Conservation (phyloP, 2,329 filamentous ascomycete genomes). For the Claviceps monticola region DNA sequence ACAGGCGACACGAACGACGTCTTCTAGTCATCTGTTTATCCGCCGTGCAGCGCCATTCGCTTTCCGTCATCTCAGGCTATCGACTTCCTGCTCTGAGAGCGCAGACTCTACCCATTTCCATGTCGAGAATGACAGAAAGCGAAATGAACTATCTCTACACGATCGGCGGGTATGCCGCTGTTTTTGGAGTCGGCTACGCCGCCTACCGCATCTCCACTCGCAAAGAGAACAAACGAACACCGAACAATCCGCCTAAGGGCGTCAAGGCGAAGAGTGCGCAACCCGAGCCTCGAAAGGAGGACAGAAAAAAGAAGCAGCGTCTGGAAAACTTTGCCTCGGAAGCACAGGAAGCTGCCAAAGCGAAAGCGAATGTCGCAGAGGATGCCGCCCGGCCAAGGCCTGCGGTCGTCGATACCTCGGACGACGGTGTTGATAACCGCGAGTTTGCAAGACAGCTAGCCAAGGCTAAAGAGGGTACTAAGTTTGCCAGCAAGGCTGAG, state of each 20-base stretch:
- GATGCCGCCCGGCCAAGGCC: conserved; percentile 1
- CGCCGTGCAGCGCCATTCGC: background rate
- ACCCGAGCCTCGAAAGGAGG: conserved; percentile 24
- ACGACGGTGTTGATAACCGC: conserved; percentile 52
- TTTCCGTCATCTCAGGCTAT: background rate
- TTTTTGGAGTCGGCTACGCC: conserved; percentile 22
- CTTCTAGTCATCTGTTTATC: background rate
- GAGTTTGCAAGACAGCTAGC: conserved; percentile 66
- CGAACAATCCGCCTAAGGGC: conserved; percentile 14
- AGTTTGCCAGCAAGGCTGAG: conserved; percentile 38
- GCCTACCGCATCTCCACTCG: conserved; percentile 23
- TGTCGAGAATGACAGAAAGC: conserved; percentile 17
- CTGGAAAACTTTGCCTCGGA: conserved; percentile 26
- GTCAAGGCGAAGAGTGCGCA: conserved; percentile 14
- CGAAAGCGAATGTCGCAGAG: conserved; percentile 17
- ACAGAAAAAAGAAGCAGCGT: conserved; percentile 33
- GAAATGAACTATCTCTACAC: conserved; percentile 24
- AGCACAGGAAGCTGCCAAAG: conserved; percentile 23
- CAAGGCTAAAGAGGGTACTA: conserved; percentile 56
- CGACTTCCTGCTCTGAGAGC: background rate
- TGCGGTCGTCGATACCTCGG: conserved; percentile 26
- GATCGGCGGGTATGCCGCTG: conserved; percentile 21
- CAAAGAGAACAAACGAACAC: conserved; percentile 18
- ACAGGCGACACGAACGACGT: background rate
- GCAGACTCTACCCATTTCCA: background rate